Conservation (phyloP, 2,329 filamentous ascomycete species). For the Penicillium sp. region DNA sequence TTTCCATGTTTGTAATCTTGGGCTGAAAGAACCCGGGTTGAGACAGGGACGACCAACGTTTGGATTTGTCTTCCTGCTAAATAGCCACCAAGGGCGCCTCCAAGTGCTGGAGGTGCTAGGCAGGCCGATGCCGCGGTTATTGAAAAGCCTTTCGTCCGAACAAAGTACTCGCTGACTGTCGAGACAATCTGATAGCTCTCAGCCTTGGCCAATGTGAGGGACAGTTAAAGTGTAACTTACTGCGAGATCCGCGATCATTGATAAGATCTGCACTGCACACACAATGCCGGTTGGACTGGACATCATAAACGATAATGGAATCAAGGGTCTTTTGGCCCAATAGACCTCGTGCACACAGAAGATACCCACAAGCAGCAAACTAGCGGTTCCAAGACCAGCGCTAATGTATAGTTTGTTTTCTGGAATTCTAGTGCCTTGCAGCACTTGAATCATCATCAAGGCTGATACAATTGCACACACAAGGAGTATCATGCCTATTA, state of each 20-base stretch:
- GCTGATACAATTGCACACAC: background rate
- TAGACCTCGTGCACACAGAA: background rate
- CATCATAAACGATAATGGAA: background rate
- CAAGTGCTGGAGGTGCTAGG: background rate
- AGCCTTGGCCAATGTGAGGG: background rate
- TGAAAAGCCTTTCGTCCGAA: background rate
- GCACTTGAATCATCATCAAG: background rate
- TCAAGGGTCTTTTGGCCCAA: background rate
- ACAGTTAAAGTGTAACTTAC: background rate
- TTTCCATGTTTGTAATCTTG: background rate
- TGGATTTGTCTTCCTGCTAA: background rate
- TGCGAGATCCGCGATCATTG: background rate
- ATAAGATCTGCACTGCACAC: background rate
- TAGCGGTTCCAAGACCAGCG: background rate
- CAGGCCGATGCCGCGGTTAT: background rate
- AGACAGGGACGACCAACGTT: background rate
- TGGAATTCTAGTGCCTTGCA: background rate
- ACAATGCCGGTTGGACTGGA: background rate
- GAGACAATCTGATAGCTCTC: background rate
- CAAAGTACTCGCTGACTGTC: background rate
- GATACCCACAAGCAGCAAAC: background rate
- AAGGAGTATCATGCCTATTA: background rate
- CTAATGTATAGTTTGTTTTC: background rate
- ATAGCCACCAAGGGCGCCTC: background rate
- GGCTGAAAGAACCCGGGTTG: background rate